Percentiles rank a stretch among this genome's conserved stretches.
These are phyloP conservation scores for Dactylellina cionopaga DNA, from an alignment of 2,329 filamentous ascomycete species.

Conservation along the genomic window DNA sequence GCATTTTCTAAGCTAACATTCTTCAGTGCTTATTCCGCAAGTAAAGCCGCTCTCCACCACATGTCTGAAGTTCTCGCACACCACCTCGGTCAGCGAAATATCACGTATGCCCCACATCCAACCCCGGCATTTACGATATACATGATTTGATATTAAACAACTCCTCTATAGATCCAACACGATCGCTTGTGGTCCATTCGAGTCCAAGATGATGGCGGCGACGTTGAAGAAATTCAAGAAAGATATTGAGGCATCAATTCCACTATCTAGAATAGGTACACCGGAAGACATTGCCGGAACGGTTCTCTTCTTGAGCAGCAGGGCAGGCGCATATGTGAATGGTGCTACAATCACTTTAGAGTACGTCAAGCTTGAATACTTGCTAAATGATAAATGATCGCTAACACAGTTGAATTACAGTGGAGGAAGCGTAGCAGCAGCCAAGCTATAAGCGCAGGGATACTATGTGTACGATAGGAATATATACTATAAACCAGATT, in stretches of 20 bases:
- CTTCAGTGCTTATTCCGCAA: constrained; percentile 67
- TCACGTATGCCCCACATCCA: constrained; percentile 63
- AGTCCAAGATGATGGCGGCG: constrained; percentile 78
- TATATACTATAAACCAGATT: not conserved
- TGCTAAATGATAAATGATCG: constrained; percentile 63
- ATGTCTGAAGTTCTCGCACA: constrained; percentile 72
- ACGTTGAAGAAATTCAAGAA: constrained; percentile 71
- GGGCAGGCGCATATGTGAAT: constrained; percentile 74
- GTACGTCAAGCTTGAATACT: constrained; percentile 29
- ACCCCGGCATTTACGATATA: not conserved
- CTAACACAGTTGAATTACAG: constrained; percentile 56
- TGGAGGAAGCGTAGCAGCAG: constrained; percentile 59
- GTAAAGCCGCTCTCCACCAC: constrained; percentile 73
- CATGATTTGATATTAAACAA: not conserved
- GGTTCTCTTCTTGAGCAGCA: constrained; percentile 75
- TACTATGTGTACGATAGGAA: constrained; percentile 50
- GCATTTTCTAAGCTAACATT: constrained; percentile 1
- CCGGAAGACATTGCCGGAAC: constrained; percentile 76
- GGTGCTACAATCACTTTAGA: constrained; percentile 73
- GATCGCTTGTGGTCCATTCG: constrained; percentile 76
- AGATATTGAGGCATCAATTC: constrained; percentile 69
- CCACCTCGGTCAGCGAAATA: constrained; percentile 69
- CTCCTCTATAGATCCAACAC: constrained; percentile 67
- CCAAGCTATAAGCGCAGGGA: constrained; percentile 60
- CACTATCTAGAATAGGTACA: constrained; percentile 73